Evolutionary conservation across 2,329 filamentous ascomycete species (phyloP).

Genomic region (Cordyceps cateniannulata): DNA sequence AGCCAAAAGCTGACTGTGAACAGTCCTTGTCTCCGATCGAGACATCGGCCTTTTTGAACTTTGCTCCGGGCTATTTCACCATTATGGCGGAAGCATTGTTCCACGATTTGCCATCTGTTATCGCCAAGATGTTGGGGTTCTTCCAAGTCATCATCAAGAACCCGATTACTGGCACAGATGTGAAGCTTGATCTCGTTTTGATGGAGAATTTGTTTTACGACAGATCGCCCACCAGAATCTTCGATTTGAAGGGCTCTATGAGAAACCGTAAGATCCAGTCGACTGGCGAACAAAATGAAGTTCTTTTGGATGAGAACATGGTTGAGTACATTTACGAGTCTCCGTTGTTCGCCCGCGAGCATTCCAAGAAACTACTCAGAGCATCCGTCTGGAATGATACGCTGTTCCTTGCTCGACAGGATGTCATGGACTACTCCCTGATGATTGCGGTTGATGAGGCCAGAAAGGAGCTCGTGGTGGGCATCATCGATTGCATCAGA

Average conservation of each 20-base stretch:
- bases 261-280: slow-evolving; percentile 95
- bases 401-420: slow-evolving; percentile 85
- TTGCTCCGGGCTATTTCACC: slow-evolving; percentile 93
- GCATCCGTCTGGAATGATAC: slow-evolving; percentile 97
- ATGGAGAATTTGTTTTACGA: slow-evolving; percentile 99
- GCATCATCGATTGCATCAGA: slow-evolving; percentile 96
- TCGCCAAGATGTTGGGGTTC: slow-evolving; percentile 98
- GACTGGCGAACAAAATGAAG: slow-evolving; percentile 93
- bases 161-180: slow-evolving; percentile 80
- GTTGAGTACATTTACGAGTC: slow-evolving; percentile 99
- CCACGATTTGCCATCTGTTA: slow-evolving; percentile 89
- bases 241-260: slow-evolving; percentile 98
- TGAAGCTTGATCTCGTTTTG: slow-evolving; percentile 87
- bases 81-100: slow-evolving; percentile 97
- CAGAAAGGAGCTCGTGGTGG: slow-evolving; percentile 86
- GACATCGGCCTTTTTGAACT: slow-evolving; percentile 87
- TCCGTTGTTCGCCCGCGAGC: slow-evolving; percentile 88
- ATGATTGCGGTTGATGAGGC: slow-evolving; percentile 97
- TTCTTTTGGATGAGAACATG: slow-evolving; percentile 95
- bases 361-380: slow-evolving; percentile 88
- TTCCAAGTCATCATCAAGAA: slow-evolving; percentile 98
- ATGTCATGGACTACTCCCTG: slow-evolving; percentile 98
- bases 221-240: slow-evolving; percentile 78
- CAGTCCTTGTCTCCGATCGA: slow-evolving; percentile 85
- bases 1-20: not conserved